phyloP scores from a whole-genome alignment of 257 asterid species.

The Fraxinus americana region DNA sequence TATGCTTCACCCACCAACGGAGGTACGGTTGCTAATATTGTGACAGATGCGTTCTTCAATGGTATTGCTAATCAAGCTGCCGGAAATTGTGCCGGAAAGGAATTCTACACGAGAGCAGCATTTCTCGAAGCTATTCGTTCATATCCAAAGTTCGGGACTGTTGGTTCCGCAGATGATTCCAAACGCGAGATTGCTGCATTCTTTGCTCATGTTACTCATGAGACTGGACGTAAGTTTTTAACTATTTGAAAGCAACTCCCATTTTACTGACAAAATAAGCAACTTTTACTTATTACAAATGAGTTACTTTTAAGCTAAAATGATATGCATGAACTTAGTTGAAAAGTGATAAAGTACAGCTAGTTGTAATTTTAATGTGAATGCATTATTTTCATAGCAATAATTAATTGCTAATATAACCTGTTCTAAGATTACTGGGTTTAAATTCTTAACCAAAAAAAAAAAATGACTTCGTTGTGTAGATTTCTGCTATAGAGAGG shows the following conservation, averaged over 20 bases:
- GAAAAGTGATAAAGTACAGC: no score
- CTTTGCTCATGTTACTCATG: conserved; percentile 60
- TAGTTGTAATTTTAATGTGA: no score
- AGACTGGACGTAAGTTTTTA: conserved; percentile 50
- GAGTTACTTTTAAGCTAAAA: no score
- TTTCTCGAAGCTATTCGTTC: conserved; percentile 44
- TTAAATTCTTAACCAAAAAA: neutral
- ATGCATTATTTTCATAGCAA: no score
- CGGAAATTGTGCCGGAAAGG: conserved; percentile 42
- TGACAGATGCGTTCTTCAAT: conserved; percentile 43
- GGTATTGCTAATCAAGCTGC: conserved; percentile 38
- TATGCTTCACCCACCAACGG: conserved; percentile 23
- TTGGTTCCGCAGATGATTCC: conserved; percentile 34
- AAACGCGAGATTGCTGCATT: conserved; percentile 61
- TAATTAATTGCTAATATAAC: no score
- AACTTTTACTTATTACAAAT: neutral
- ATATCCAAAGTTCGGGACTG: conserved; percentile 38
- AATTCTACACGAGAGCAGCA: conserved; percentile 45
- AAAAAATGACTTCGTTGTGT: neutral
- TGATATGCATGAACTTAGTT: no score
- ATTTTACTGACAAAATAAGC: neutral
- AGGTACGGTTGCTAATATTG: conserved; percentile 29
- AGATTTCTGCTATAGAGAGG: conserved; percentile 34
- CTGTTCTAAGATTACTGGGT: neutral
- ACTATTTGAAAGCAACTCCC: no score